A percentile compares a stretch with the other conserved stretches of the same genome.
phyloP scores from a whole-genome alignment of 257 asterid genomes.

The Nicotiana otophora region DNA sequence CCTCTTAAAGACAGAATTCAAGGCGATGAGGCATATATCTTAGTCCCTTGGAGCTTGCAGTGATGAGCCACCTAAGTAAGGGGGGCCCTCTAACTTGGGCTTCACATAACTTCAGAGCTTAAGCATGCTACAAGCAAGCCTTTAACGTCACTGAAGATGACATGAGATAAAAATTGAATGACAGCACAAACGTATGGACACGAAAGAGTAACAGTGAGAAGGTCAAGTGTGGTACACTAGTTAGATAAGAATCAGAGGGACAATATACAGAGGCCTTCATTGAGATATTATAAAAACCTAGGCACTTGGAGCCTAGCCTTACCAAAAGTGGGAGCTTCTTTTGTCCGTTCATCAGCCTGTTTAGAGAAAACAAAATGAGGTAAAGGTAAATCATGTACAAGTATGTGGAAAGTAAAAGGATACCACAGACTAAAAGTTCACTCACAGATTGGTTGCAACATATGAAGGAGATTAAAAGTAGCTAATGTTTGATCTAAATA shows the following conservation, averaged over 20 bases:
- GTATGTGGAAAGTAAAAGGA: background rate
- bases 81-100: background rate
- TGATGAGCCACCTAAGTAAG: background rate
- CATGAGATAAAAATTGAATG: background rate
- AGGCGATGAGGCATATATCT: background rate
- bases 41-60: background rate
- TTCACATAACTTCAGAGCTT: background rate
- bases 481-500: background rate
- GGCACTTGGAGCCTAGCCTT: slow-evolving; percentile 9
- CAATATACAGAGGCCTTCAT: background rate
- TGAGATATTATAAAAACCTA: background rate
- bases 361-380: background rate
- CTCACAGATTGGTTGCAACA: background rate
- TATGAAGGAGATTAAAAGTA: background rate
- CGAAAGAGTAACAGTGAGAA: background rate
- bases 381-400: background rate
- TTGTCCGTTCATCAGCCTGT: slow-evolving; percentile 36
- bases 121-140: background rate
- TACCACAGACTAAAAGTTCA: background rate
- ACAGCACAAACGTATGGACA: background rate
- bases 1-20: background rate
- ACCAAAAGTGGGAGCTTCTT: slow-evolving; percentile 40
- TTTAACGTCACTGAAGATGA: background rate
- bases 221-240: background rate
- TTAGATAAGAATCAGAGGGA: background rate